A percentile compares a stretch with the other conserved stretches of the same genome.
phyloP scores from a whole-genome alignment of 2,329 filamentous ascomycete genomes.

The Lachnellula subtilissima region DNA sequence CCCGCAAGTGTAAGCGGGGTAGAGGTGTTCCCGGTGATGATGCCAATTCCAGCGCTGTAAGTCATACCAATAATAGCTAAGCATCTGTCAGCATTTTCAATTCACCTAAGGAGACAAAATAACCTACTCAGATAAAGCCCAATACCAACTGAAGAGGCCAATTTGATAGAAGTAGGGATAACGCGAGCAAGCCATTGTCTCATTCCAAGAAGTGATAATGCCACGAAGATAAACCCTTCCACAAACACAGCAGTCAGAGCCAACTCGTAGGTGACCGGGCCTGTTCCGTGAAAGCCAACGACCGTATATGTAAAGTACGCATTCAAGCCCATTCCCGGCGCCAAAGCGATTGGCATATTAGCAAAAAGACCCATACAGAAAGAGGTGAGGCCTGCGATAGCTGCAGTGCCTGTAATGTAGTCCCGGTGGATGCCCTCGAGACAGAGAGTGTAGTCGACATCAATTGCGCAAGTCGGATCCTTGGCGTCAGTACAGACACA shows the following conservation, averaged over 20 bases:
- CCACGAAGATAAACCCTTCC: constrained; percentile 79
- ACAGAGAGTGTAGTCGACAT: constrained; percentile 56
- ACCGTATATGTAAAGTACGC: constrained; percentile 75
- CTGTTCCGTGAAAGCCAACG: constrained; percentile 69
- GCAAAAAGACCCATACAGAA: constrained; percentile 78
- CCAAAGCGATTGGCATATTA: constrained; percentile 65
- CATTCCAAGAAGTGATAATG: constrained; percentile 69
- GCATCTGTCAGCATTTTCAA: neutral
- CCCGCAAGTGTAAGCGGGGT: constrained; percentile 73
- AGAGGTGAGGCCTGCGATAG: constrained; percentile 69
- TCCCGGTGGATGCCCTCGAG: constrained; percentile 51
- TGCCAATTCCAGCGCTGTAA: constrained; percentile 74
- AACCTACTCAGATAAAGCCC: constrained; percentile 56
- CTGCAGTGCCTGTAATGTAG: constrained; percentile 76
- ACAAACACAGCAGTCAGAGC: constrained; percentile 82
- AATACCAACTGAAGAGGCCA: constrained; percentile 81
- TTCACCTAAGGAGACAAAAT: neutral
- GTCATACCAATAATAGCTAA: constrained; percentile 61
- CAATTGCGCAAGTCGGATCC: constrained; percentile 2
- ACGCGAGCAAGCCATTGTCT: constrained; percentile 82
- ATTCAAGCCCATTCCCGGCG: constrained; percentile 74
- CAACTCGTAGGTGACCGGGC: constrained; percentile 65
- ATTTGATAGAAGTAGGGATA: constrained; percentile 76
- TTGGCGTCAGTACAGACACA: constrained; percentile 59
- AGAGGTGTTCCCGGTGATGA: constrained; percentile 59